Conservation (phyloP, 1,139 yeast species). For the Kurtzmaniella natalensis region DNA sequence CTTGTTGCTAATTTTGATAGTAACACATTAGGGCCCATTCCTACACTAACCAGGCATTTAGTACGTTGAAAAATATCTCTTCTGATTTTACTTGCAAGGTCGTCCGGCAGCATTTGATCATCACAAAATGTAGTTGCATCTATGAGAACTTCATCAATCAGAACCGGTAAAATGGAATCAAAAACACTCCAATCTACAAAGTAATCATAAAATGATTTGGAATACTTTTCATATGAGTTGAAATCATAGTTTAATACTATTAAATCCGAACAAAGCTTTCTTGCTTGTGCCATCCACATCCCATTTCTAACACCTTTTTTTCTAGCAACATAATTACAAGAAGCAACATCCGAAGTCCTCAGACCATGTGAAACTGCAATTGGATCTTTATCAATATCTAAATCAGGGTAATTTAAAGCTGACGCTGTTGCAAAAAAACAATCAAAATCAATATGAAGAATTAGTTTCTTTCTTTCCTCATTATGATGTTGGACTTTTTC, state of each 20-base stretch:
- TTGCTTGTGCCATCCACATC: slow-evolving; percentile 79
- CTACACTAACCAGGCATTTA: slow-evolving; percentile 71
- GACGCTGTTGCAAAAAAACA: slow-evolving; percentile 92
- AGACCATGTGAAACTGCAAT: slow-evolving; percentile 86
- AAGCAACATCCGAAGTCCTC: slow-evolving; percentile 71
- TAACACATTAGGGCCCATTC: slow-evolving; percentile 66
- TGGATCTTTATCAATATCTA: slow-evolving; percentile 57
- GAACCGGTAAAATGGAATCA: slow-evolving; percentile 73
- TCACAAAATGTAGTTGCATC: slow-evolving; percentile 50
- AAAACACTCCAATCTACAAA: slow-evolving; percentile 41
- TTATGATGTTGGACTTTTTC: slow-evolving; percentile 7
- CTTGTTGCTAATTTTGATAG: slow-evolving; percentile 75
- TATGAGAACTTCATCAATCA: slow-evolving; percentile 84
- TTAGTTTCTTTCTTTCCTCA: slow-evolving; percentile 16
- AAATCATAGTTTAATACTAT: slow-evolving; percentile 68
- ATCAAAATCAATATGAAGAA: slow-evolving; percentile 87
- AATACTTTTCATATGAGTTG: slow-evolving; percentile 55
- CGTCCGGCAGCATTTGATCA: slow-evolving; percentile 4
- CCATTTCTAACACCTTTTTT: slow-evolving; percentile 74
- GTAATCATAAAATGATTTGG: slow-evolving; percentile 48
- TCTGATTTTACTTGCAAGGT: slow-evolving; percentile 40
- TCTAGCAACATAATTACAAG: slow-evolving; percentile 87
- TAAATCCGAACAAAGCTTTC: slow-evolving; percentile 58
- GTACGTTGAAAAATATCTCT: slow-evolving; percentile 43
- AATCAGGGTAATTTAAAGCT: slow-evolving; percentile 49